These are phyloP conservation scores for Erysimum cheiranthoides DNA, from an alignment of 345 rosid genomes.

Conservation along the genomic window DNA sequence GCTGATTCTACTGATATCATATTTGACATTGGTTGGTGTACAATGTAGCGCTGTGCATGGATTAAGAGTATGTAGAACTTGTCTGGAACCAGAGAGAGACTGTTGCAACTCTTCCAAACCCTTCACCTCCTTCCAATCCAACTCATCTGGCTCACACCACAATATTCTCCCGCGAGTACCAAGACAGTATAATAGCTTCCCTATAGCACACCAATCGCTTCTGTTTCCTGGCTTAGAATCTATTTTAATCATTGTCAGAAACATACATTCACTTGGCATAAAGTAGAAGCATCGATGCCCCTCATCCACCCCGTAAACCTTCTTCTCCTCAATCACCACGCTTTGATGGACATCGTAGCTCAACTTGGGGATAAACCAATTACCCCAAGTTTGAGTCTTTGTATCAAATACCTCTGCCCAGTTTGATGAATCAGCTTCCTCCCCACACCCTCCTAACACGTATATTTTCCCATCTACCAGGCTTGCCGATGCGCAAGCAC, in stretches of 20 bases:
- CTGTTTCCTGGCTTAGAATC: not conserved
- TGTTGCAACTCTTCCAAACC: not conserved
- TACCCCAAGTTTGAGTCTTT: not conserved
- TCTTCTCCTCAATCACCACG: not conserved
- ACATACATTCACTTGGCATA: not conserved
- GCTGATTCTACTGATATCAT: not conserved
- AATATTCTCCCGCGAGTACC: not conserved
- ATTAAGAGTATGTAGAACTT: too few relatives aligned
- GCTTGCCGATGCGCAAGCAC: not conserved
- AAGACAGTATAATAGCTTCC: not conserved
- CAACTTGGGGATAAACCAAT: not conserved
- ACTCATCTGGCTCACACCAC: not conserved
- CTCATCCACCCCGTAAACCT: not conserved
- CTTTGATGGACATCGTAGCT: not conserved
- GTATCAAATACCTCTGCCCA: slow-evolving; percentile 4
- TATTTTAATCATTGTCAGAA: not conserved
- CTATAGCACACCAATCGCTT: not conserved
- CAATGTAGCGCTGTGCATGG: too few relatives aligned
- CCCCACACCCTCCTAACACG: not conserved
- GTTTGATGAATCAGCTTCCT: not conserved
- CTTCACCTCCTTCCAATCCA: slow-evolving; percentile 25
- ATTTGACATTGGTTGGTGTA: not conserved
- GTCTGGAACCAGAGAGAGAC: not conserved
- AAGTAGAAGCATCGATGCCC: not conserved
- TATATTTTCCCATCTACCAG: not conserved